These are phyloP conservation scores for Ophiostoma quercus DNA, from an alignment of 2,329 filamentous ascomycete genomes.

Conservation along the genomic window DNA sequence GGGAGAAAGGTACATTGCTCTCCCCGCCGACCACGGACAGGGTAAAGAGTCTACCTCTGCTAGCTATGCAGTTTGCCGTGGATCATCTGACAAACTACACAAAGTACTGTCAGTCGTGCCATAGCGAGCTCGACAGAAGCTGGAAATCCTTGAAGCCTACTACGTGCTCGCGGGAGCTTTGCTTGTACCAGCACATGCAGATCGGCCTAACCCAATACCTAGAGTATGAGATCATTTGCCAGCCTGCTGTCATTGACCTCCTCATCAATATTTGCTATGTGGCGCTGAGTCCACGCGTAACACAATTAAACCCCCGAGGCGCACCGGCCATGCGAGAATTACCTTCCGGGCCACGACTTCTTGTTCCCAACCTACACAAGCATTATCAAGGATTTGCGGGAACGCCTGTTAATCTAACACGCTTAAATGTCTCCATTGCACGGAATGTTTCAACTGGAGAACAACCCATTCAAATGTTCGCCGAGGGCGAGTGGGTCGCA, in stretches of 20 bases:
- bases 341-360: conserved; percentile 5
- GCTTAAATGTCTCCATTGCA: background rate
- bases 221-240: conserved; percentile 74
- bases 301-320: background rate
- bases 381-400: background rate
- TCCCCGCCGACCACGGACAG: background rate
- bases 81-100: conserved; percentile 75
- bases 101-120: conserved; percentile 82
- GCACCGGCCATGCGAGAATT: conserved; percentile 3
- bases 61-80: conserved; percentile 69
- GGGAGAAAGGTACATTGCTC: background rate
- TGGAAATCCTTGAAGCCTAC: conserved; percentile 71
- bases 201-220: conserved; percentile 81
- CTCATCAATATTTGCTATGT: conserved; percentile 76
- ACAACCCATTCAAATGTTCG: background rate
- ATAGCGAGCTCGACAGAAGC: conserved; percentile 58
- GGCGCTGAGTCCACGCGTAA: conserved; percentile 37
- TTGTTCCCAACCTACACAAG: background rate
- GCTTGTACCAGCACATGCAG: conserved; percentile 81
- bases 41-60: conserved; percentile 45
- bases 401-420: too few species aligned
- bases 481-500: background rate
- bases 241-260: conserved; percentile 79
- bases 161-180: conserved; percentile 70
- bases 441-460: background rate